phyloP scores from a whole-genome alignment of 805 yeast genomes.

The Kluyveromyces lactis region DNA sequence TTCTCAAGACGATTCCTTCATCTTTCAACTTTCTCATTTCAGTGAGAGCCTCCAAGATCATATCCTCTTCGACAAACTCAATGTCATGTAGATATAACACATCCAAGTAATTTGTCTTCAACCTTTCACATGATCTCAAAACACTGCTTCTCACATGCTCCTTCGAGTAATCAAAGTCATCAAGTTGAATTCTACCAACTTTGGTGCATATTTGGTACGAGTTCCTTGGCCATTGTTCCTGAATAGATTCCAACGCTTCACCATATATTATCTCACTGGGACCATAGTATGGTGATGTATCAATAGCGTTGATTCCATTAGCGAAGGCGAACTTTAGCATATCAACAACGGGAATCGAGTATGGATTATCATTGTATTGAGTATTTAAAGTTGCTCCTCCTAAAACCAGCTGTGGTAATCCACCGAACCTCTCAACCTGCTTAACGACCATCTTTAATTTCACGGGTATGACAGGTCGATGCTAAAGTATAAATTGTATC shows the following conservation, averaged over 20 bases:
- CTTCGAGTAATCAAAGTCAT: constrained; percentile 69
- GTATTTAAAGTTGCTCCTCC: constrained; percentile 89
- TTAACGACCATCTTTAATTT: neutral
- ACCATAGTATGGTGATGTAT: constrained; percentile 92
- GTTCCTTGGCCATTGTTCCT: constrained; percentile 43
- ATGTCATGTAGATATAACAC: constrained; percentile 83
- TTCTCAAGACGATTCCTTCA: constrained; percentile 51
- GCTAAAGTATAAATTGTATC: too few species aligned
- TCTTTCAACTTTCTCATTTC: constrained; percentile 52
- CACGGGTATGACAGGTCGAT: too few species aligned
- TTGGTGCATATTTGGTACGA: constrained; percentile 70
- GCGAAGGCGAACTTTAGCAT: constrained; percentile 54
- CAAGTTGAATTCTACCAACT: constrained; percentile 65
- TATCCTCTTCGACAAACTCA: constrained; percentile 58
- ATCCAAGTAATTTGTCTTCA: constrained; percentile 65
- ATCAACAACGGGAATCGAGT: constrained; percentile 44
- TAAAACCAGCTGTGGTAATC: constrained; percentile 43
- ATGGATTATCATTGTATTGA: constrained; percentile 69
- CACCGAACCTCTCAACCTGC: constrained; percentile 28
- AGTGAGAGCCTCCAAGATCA: constrained; percentile 53
- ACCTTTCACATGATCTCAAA: constrained; percentile 54
- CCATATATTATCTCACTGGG: constrained; percentile 77
- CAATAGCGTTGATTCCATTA: constrained; percentile 68
- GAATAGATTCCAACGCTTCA: constrained; percentile 39
- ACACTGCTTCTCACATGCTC: constrained; percentile 55